These are phyloP conservation scores for Euphorbia schlechtendalii DNA, from an alignment of 441 rosid genomes.

Conservation along the genomic window DNA sequence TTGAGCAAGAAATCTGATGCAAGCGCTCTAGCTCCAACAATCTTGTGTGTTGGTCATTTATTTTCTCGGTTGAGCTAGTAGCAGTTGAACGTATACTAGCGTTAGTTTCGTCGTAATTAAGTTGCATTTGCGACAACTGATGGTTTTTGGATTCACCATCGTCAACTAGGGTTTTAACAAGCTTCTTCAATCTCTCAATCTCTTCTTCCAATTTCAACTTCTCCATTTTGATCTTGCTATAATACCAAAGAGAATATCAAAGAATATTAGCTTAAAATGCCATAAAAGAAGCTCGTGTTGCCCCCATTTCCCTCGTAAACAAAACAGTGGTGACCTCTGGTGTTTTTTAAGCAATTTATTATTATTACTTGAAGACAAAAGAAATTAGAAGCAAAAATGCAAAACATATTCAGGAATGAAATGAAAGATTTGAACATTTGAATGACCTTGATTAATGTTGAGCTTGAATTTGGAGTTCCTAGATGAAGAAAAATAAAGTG, in stretches of 20 bases:
- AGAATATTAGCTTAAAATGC: not conserved
- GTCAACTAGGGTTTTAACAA: conserved; percentile 9
- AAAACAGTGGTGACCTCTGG: too few species aligned
- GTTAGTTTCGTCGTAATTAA: not conserved
- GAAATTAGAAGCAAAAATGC: not conserved
- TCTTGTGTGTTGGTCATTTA: not conserved
- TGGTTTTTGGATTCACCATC: conserved; percentile 25
- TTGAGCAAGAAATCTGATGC: not conserved
- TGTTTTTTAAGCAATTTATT: too few species aligned
- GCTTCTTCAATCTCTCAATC: conserved; percentile 8
- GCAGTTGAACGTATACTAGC: not conserved
- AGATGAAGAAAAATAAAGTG: not conserved
- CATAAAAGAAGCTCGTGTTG: too few species aligned
- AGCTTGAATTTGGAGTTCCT: not conserved
- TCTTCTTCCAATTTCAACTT: not conserved
- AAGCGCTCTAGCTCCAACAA: not conserved
- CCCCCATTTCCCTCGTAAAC: too few species aligned
- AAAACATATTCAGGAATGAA: not conserved
- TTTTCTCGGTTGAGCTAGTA: not conserved
- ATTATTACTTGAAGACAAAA: not conserved
- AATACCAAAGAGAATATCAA: not conserved
- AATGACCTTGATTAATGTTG: not conserved
- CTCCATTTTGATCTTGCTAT: not conserved
- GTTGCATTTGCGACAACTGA: conserved; percentile 5
- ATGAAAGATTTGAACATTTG: not conserved